These are phyloP conservation scores for Trypethelium eluteriae DNA, from an alignment of 495 filamentous ascomycete genomes.

Conservation along the genomic window DNA sequence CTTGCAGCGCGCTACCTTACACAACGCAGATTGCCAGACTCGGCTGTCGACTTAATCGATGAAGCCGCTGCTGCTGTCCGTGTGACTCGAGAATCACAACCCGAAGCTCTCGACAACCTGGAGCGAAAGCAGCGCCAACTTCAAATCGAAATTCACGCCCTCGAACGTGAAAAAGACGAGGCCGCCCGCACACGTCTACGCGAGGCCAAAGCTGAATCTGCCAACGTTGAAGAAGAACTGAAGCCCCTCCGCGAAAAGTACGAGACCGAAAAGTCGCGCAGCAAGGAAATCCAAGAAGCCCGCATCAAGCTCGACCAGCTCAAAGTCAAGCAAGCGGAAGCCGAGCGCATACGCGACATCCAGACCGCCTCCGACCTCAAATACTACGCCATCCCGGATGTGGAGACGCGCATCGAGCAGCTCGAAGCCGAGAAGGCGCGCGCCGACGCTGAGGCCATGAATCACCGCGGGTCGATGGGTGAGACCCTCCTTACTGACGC, in stretches of 20 bases:
- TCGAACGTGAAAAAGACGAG: slow-evolving; percentile 89
- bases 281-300: slow-evolving; percentile 87
- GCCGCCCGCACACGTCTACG: slow-evolving; percentile 74
- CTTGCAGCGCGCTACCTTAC: slow-evolving; percentile 90
- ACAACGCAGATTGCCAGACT: slow-evolving; percentile 82
- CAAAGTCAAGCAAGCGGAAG: slow-evolving; percentile 84
- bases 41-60: slow-evolving; percentile 91
- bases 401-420: slow-evolving; percentile 65
- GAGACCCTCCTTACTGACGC: slow-evolving; percentile 75
- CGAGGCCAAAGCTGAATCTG: slow-evolving; percentile 77
- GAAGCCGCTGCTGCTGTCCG: slow-evolving; percentile 92
- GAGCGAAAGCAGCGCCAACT: slow-evolving; percentile 83
- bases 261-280: slow-evolving; percentile 78
- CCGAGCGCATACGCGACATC: slow-evolving; percentile 75
- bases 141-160: slow-evolving; percentile 90
- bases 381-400: slow-evolving; percentile 95
- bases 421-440: slow-evolving; percentile 73
- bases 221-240: slow-evolving; percentile 86
- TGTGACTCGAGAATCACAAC: slow-evolving; percentile 90
- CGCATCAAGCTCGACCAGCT: slow-evolving; percentile 88
- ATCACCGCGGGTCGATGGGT: slow-evolving; percentile 47
- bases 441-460: slow-evolving; percentile 66
- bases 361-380: slow-evolving; percentile 79
- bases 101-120: slow-evolving; percentile 86
- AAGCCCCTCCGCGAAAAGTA: slow-evolving; percentile 91